These are phyloP conservation scores for Aurinia saxatilis DNA, from an alignment of 345 rosid species.

Conservation along the genomic window DNA sequence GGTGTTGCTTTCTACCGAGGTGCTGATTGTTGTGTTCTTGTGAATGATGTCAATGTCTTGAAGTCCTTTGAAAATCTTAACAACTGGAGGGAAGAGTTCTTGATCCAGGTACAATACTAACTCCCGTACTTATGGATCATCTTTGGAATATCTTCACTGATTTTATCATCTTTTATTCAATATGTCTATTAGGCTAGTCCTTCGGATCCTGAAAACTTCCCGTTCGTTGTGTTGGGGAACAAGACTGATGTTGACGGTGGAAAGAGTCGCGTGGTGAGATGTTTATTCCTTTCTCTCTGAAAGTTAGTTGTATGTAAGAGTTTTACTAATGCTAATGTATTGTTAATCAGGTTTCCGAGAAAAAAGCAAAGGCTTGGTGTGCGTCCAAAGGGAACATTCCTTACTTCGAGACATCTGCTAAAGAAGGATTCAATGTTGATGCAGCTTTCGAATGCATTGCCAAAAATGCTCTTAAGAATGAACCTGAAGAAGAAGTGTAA, in stretches of 20 bases:
- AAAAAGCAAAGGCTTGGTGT: conserved; percentile 86
- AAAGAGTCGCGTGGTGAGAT: conserved; percentile 66
- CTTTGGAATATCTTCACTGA: neutral
- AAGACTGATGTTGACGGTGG: conserved; percentile 76
- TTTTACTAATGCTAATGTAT: neutral
- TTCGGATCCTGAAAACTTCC: conserved; percentile 75
- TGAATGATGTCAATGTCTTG: conserved; percentile 68
- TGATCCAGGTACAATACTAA: conserved; percentile 45
- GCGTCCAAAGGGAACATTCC: conserved; percentile 84
- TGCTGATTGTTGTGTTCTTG: conserved; percentile 82
- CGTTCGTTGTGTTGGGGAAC: conserved; percentile 74
- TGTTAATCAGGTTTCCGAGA: conserved; percentile 57
- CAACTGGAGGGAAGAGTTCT: conserved; percentile 81
- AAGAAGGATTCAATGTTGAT: conserved; percentile 79
- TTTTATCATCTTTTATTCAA: neutral
- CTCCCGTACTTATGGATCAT: too few relatives aligned
- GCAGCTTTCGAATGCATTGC: conserved; percentile 77
- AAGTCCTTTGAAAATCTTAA: conserved; percentile 76
- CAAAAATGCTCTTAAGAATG: conserved; percentile 71
- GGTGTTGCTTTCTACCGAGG: conserved; percentile 85
- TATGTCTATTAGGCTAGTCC: conserved; percentile 65
- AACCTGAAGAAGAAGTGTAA: conserved; percentile 81
- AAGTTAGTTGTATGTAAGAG: neutral
- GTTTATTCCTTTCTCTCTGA: neutral
- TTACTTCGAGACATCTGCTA: conserved; percentile 82